Evolutionary conservation across 1,284 basidiomycete species (phyloP), one percentile per base, ranked within the genome.

Genomic region (Austroboletus niveus): DNA sequence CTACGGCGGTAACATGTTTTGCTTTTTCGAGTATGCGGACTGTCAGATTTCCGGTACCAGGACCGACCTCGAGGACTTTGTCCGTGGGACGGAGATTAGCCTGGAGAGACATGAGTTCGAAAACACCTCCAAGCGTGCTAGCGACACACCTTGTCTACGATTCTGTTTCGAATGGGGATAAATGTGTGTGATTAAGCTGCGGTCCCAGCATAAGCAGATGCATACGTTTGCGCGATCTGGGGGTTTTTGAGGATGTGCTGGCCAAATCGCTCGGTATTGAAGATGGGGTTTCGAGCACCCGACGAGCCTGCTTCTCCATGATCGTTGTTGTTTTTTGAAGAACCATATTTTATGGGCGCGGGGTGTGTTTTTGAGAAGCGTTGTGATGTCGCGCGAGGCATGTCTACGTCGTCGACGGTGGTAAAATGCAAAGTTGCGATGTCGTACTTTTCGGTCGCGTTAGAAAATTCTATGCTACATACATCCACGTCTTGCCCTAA

Each of bases 171-270:
- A 40, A 0, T 8, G 12, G 32, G 11, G 55, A 52, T 42, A 45
- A 50, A 40, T 41, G 4, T 4, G 15, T 15, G 44, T 53, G 38
- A 45, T 53, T 56, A 62, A 48, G 62, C 42, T 20, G 48, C 34
- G n/a, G 32, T 47, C 29, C 42, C 3, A 30, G 42, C 49, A 47
- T 27, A 47, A 59, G 51, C 41, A 29, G 29, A 52, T 48, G 79
- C 87, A 65, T 67, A 94, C 91, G 82, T 86, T 76, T 94, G 89
- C 11, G 91, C 92, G 34, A 92, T 90, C 56, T 88, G 79, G 12
- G 93, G 90, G 70, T 96, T 98, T 71, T 97, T 98, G 52, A 99
- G 79, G 60, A 98, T 98, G 74, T 99, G 96, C 69, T 99, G 95
- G 31, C 95, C 95, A 62, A 98, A 97, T 57, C 89, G 79, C 61